Conservation (phyloP, 495 filamentous ascomycete species). For the Penicillium cosmopolitanum region DNA sequence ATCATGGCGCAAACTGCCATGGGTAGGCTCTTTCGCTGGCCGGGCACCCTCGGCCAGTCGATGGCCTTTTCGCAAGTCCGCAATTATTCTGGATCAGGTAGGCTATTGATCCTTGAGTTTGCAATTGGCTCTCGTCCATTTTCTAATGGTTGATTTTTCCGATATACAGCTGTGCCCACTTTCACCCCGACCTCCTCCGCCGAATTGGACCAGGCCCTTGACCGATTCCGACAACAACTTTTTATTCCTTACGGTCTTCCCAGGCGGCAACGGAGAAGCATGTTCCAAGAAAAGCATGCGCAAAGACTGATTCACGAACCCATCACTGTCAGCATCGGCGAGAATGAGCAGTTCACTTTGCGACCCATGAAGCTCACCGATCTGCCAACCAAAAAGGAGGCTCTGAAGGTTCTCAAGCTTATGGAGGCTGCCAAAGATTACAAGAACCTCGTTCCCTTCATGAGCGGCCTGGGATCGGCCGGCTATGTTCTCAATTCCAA, state of each 20-base stretch:
- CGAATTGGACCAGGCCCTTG: constrained; percentile 55
- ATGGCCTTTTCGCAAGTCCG: constrained; percentile 38
- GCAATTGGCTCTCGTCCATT: neutral
- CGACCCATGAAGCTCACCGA: constrained; percentile 47
- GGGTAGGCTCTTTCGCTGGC: constrained; percentile 43
- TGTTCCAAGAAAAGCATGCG: constrained; percentile 56
- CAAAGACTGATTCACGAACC: constrained; percentile 59
- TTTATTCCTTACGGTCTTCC: constrained; percentile 67
- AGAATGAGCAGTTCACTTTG: constrained; percentile 59
- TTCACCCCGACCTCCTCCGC: constrained; percentile 54
- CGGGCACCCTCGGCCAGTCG: constrained; percentile 39
- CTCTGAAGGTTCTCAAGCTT: constrained; percentile 32
- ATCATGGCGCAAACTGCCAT: constrained; percentile 47
- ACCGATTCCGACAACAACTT: constrained; percentile 61
- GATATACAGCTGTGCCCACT: constrained; percentile 45
- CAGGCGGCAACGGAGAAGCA: constrained; percentile 54
- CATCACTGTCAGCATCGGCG: constrained; percentile 59
- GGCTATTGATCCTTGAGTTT: constrained; percentile 1
- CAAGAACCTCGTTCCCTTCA: constrained; percentile 59
- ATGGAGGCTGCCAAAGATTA: constrained; percentile 64
- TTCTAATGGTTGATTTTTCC: neutral
- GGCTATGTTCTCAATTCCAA: constrained; percentile 31
- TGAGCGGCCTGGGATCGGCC: constrained; percentile 58
- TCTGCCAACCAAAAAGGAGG: constrained; percentile 41
- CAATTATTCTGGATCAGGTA: constrained; percentile 42